Evolutionary conservation across 805 yeast species (phyloP).

Genomic region (Zygosaccharomyces siamensis): DNA sequence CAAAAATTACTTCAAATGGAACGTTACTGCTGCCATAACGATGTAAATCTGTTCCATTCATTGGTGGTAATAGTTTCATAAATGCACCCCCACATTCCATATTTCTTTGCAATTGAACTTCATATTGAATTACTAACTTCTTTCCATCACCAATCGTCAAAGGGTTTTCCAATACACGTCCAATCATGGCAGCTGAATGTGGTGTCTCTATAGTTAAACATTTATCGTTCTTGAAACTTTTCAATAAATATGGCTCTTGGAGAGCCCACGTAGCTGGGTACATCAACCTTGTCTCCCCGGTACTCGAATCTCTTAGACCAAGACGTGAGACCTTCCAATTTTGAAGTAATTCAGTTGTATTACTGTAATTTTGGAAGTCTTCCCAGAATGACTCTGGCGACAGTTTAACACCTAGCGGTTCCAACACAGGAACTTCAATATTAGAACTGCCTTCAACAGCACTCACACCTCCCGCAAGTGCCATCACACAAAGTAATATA

Average conservation of each 20-base stretch:
- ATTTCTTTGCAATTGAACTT: constrained; percentile 76
- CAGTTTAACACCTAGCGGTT: constrained; percentile 32
- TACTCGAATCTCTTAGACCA: constrained; percentile 31
- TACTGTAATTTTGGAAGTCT: constrained; percentile 46
- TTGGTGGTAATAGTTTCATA: constrained; percentile 58
- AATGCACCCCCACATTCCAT: constrained; percentile 88
- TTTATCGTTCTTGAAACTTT: constrained; percentile 48
- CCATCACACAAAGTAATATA: background rate
- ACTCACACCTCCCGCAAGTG: background rate
- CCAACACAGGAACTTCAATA: background rate
- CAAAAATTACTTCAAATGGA: constrained; percentile 85
- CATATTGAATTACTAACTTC: constrained; percentile 82
- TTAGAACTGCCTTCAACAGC: background rate
- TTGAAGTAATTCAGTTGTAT: constrained; percentile 35
- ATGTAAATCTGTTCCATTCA: constrained; percentile 34
- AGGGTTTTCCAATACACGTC: constrained; percentile 51
- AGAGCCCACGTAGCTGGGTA: constrained; percentile 75
- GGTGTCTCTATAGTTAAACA: constrained; percentile 73
- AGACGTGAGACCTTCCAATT: constrained; percentile 59
- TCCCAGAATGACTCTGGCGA: constrained; percentile 53
- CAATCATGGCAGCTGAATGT: constrained; percentile 80
- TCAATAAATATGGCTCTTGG: constrained; percentile 44
- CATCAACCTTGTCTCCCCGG: constrained; percentile 41
- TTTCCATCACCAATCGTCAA: constrained; percentile 52
- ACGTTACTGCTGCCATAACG: constrained; percentile 46